A percentile compares a stretch with the other conserved stretches of the same genome.
Evolutionary conservation across 768 basidiomycete genomes (phyloP).

Genomic region (Auricularia auricula-judae): DNA sequence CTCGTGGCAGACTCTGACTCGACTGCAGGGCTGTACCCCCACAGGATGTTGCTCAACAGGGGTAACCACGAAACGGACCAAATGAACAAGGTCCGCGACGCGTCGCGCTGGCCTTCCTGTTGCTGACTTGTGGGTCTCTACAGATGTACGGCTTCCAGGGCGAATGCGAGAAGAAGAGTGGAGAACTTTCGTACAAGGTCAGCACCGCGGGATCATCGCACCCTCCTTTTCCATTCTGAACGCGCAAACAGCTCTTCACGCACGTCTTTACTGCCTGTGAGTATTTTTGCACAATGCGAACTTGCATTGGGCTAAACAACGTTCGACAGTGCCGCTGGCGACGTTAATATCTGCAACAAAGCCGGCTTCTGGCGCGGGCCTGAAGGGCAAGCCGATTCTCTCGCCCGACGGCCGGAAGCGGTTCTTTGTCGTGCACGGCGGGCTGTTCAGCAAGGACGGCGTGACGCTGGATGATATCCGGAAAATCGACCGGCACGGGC

Average conservation of each 20-base stretch:
- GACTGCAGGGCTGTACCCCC: slow-evolving; percentile 75
- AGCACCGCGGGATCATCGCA: neutral
- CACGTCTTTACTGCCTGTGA: slow-evolving; percentile 84
- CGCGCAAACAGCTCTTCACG: slow-evolving; percentile 59
- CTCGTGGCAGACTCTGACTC: neutral
- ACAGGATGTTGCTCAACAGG: slow-evolving; percentile 83
- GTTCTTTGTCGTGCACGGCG: slow-evolving; percentile 93
- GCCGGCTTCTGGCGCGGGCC: slow-evolving; percentile 29
- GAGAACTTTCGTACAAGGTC: slow-evolving; percentile 89
- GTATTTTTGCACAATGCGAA: slow-evolving; percentile 16
- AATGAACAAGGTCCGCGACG: slow-evolving; percentile 62
- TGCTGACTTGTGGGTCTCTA: neutral
- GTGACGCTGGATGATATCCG: slow-evolving; percentile 92
- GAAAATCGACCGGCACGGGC: slow-evolving; percentile 75
- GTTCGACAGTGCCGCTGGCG: slow-evolving; percentile 69
- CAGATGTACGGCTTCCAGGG: slow-evolving; percentile 88
- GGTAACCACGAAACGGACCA: slow-evolving; percentile 97
- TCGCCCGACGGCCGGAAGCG: slow-evolving; percentile 75
- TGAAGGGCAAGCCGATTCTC: slow-evolving; percentile 49
- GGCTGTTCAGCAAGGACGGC: slow-evolving; percentile 88
- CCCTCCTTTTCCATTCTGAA: neutral
- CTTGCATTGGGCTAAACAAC: neutral
- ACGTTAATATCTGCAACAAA: slow-evolving; percentile 72
- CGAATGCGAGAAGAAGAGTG: slow-evolving; percentile 93
- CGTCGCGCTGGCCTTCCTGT: neutral